Percentiles rank a stretch among this genome's conserved stretches.
Evolutionary conservation across 2,329 filamentous ascomycete species (phyloP).

Genomic region (Venturia aucupariae): DNA sequence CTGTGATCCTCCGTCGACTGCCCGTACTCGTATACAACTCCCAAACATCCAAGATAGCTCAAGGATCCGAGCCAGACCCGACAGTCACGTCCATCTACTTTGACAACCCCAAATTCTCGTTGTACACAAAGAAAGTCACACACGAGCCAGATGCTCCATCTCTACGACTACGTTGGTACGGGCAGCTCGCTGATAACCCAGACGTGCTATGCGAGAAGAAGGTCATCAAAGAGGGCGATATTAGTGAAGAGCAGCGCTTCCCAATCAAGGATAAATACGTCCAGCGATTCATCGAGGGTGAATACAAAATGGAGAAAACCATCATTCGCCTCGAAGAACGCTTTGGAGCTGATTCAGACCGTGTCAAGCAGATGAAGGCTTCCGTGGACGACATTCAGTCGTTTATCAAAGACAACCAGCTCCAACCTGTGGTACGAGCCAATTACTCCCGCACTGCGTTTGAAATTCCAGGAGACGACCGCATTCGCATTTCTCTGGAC

Average conservation of each 20-base stretch:
- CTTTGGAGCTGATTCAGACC: conserved; percentile 55
- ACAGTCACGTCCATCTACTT: conserved; percentile 95
- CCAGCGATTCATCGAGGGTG: conserved; percentile 72
- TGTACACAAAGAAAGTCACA: conserved; percentile 81
- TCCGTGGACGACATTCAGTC: conserved; percentile 69
- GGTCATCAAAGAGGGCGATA: conserved; percentile 64
- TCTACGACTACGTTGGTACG: conserved; percentile 83
- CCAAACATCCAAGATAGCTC: conserved; percentile 70
- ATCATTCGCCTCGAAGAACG: conserved; percentile 75
- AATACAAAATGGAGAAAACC: conserved; percentile 88
- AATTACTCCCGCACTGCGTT: conserved; percentile 94
- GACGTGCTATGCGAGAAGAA: conserved; percentile 88
- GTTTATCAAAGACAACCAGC: conserved; percentile 65
- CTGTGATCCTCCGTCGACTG: conserved; percentile 80
- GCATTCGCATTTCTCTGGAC: conserved; percentile 85
- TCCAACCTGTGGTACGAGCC: conserved; percentile 79
- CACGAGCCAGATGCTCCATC: conserved; percentile 68
- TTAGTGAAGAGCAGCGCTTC: conserved; percentile 70
- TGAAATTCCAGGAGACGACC: conserved; percentile 87
- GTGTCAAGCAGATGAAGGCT: conserved; percentile 59
- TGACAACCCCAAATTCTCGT: conserved; percentile 73
- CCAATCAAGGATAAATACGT: conserved; percentile 92
- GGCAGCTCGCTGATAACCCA: conserved; percentile 66
- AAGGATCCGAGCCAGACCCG: conserved; percentile 69
- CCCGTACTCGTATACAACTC: conserved; percentile 91